Evolutionary conservation across 192 early-diverging fungal species (phyloP).

Genomic region (Backusella circina): DNA sequence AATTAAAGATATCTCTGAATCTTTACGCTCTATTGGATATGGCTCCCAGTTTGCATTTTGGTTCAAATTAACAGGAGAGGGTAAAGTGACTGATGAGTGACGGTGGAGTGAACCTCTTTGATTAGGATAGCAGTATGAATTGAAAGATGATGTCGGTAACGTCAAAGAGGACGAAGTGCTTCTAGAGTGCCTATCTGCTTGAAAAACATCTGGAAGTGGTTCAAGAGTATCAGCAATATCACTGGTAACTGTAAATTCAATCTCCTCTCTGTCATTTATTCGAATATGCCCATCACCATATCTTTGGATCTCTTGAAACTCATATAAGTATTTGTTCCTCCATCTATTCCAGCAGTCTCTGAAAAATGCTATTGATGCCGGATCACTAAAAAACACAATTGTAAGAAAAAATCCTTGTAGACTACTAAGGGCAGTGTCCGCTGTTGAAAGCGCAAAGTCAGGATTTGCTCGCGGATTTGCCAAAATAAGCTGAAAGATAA

Average conservation of each 20-base stretch:
- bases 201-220: neutral
- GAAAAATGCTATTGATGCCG: neutral
- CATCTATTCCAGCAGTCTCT: neutral
- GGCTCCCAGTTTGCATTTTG: neutral
- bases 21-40: neutral
- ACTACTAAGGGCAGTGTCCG: neutral
- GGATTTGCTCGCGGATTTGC: neutral
- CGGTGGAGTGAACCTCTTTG: neutral
- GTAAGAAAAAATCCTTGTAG: constrained; percentile 7
- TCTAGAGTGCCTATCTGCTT: neutral
- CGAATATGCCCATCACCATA: neutral
- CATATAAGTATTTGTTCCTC: neutral
- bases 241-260: neutral
- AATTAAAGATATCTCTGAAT: neutral
- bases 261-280: neutral
- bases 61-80: neutral
- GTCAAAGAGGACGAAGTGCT: neutral
- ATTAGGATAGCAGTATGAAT: neutral
- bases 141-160: too few species aligned
- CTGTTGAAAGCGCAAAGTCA: neutral
- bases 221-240: neutral
- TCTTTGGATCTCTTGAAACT: neutral
- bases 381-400: constrained; percentile 4
- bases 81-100: neutral
- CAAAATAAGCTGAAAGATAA: constrained; percentile 1